Evolutionary conservation across 352 stramenopile species (phyloP).

Genomic region (Pythium pectinolyticum): DNA sequence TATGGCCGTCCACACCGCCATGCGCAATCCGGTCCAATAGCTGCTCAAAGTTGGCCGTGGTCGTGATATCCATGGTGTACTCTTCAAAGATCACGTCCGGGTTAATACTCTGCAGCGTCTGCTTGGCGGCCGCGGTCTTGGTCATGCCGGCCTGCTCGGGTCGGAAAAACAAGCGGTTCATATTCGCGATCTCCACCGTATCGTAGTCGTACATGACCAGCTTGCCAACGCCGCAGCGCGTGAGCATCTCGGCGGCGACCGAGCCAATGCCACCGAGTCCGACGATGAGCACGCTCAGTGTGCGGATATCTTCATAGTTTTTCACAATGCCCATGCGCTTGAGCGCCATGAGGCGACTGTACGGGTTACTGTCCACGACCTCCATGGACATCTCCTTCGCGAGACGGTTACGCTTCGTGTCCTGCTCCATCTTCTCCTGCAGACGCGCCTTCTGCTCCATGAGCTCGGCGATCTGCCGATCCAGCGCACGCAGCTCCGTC

Average conservation of each 20-base stretch:
- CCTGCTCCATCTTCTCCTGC: conserved; percentile 50
- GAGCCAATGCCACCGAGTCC: conserved; percentile 85
- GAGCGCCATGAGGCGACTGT: conserved; percentile 88
- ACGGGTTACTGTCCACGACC: conserved; percentile 86
- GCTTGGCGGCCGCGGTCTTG: conserved; percentile 86
- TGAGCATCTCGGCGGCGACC: conserved; percentile 89
- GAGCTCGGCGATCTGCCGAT: conserved; percentile 69
- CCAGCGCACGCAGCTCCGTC: conserved; percentile 56
- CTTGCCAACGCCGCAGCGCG: conserved; percentile 87
- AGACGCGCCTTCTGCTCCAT: conserved; percentile 73
- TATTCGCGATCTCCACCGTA: conserved; percentile 89
- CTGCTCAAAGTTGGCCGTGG: conserved; percentile 82
- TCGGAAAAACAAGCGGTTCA: conserved; percentile 91
- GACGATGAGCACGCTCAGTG: conserved; percentile 80
- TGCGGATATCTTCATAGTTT: conserved; percentile 87
- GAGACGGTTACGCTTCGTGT: conserved; percentile 32
- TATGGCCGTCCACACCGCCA: conserved; percentile 55
- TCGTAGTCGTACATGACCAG: conserved; percentile 92
- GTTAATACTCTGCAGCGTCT: conserved; percentile 89
- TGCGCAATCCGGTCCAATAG: conserved; percentile 74
- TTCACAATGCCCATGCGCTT: conserved; percentile 90
- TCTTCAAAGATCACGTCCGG: conserved; percentile 87
- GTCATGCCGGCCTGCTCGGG: conserved; percentile 84
- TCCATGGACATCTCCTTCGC: conserved; percentile 71
- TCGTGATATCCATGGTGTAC: conserved; percentile 89